phyloP scores from a whole-genome alignment of 164 flowering plant species.

The Chloranthus sessilifolius region DNA sequence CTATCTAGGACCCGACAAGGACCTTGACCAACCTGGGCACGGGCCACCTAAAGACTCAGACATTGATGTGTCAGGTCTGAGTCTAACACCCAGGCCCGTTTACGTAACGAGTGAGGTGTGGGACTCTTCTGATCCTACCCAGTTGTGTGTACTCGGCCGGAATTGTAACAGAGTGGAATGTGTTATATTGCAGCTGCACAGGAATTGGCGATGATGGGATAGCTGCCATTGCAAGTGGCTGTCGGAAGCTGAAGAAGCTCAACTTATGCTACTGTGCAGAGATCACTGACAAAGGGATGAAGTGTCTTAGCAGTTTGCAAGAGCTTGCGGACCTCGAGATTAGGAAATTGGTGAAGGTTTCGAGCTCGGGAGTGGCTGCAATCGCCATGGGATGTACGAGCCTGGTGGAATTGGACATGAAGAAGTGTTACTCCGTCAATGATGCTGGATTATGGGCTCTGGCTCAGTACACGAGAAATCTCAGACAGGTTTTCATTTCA shows the following conservation, averaged over 20 bases:
- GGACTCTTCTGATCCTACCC: too few species aligned
- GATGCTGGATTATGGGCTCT: constrained; percentile 65
- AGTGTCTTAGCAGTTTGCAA: constrained; percentile 32
- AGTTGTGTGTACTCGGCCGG: too few species aligned
- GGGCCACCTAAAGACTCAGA: too few species aligned
- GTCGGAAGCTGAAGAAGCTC: constrained; percentile 54
- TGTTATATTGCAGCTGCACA: constrained; percentile 33
- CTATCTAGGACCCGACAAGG: too few species aligned
- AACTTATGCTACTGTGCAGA: constrained; percentile 56
- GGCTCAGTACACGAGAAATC: constrained; percentile 41
- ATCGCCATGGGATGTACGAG: constrained; percentile 55
- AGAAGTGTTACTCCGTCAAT: constrained; percentile 43
- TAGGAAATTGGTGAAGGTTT: constrained; percentile 43
- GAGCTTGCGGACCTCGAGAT: constrained; percentile 57
- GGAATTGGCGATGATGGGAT: constrained; percentile 61
- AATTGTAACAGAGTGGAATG: too few species aligned
- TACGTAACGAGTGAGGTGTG: too few species aligned
- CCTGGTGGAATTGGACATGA: constrained; percentile 54
- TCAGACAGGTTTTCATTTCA: constrained; percentile 53
- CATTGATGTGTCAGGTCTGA: too few species aligned
- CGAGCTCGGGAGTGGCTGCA: constrained; percentile 44
- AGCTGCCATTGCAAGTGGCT: constrained; percentile 49
- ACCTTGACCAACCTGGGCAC: too few species aligned
- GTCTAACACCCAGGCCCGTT: too few species aligned
- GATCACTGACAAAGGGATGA: constrained; percentile 52